Percentiles rank a stretch among this genome's conserved stretches.
Conservation (phyloP, 768 basidiomycete species). For the Mycena floridula region DNA sequence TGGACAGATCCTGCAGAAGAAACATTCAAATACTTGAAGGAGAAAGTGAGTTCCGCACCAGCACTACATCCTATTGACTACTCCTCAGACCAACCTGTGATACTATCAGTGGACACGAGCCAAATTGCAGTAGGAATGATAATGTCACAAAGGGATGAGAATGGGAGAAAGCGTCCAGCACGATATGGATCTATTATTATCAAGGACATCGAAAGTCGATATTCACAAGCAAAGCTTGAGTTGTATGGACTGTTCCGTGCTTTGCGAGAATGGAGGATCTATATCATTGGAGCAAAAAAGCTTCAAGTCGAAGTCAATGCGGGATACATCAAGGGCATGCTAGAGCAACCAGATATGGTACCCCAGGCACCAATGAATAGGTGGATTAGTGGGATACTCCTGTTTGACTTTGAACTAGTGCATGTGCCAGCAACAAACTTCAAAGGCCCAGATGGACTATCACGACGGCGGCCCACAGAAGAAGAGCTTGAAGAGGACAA, state of each 20-base stretch:
- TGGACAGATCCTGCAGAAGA: conserved; percentile 17
- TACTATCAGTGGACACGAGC: conserved; percentile 26
- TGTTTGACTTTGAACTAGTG: conserved; percentile 25
- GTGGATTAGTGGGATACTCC: conserved; percentile 27
- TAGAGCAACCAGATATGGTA: conserved; percentile 23
- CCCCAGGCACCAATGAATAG: too few species aligned
- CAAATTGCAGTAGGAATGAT: conserved; percentile 24
- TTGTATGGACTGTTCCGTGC: conserved; percentile 25
- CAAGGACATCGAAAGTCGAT: conserved; percentile 20
- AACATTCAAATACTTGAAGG: conserved; percentile 16
- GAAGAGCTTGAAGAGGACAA: conserved; percentile 9
- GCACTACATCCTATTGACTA: conserved; percentile 26
- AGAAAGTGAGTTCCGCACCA: conserved; percentile 10
- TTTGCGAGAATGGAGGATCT: conserved; percentile 14
- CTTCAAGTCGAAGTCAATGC: conserved; percentile 19
- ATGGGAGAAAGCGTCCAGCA: too few species aligned
- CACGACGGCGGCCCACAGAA: conserved; percentile 10
- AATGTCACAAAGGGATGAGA: too few species aligned
- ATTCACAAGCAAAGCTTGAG: conserved; percentile 29
- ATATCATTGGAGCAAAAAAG: conserved; percentile 14
- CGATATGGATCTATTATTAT: conserved; percentile 27
- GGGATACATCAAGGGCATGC: conserved; percentile 18
- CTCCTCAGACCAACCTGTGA: conserved; percentile 13
- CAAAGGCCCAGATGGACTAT: conserved; percentile 27
- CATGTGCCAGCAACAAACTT: conserved; percentile 21